Evolutionary conservation across 352 stramenopile genomes (phyloP), one percentile per base, ranked within the genome.

Genomic region (Globisporangium apiculatum): DNA sequence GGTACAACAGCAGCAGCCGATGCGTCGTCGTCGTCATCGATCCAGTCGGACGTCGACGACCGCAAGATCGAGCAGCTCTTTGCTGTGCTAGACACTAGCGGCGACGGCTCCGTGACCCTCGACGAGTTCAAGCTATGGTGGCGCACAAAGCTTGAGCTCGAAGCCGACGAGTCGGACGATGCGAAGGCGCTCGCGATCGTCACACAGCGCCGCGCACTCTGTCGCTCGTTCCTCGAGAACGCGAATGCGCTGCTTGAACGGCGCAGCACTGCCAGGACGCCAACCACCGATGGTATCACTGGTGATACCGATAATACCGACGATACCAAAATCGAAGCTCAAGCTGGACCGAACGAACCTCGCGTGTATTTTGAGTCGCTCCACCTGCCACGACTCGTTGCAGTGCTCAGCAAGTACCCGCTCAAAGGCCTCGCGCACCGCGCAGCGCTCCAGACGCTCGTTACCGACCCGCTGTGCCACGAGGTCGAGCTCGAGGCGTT

Each of bases 111-210:
- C 40, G 81, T 89, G 37, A 88, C 64, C 55, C 55, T 88, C 3
- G 79, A 88, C 3, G 81, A 91, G 58, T 91, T 91, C 58, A 69
- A 76, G 48, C 43, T 80, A n/a, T 91, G 81, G 81, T 89, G 81
- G 81, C 71, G 75, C 57, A 79, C 81, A 1, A 91, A 88, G 40
- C 60, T 86, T 4, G 62, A 79, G 52, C 59, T 91, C 3, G 75
- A 87, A 55, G 58, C 72, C 5, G 72, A 85, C 15, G 81, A 79
- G 15, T 75, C 59, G 0, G 68, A 73, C 4, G 64, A 79, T 24
- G 53, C 61, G 11, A 73, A 72, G 9, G 59, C 48, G 1, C 53
- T 59, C 15, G 72, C 64, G 18, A 61, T 63, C 5, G 35, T 64
- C 0, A n/a, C 67, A 10, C 69, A 62, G 14, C 57, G 61, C 4